Base-by-base conservation (phyloP, 2,329 filamentous ascomycete species). In the Emergomyces orientalis region DNA sequence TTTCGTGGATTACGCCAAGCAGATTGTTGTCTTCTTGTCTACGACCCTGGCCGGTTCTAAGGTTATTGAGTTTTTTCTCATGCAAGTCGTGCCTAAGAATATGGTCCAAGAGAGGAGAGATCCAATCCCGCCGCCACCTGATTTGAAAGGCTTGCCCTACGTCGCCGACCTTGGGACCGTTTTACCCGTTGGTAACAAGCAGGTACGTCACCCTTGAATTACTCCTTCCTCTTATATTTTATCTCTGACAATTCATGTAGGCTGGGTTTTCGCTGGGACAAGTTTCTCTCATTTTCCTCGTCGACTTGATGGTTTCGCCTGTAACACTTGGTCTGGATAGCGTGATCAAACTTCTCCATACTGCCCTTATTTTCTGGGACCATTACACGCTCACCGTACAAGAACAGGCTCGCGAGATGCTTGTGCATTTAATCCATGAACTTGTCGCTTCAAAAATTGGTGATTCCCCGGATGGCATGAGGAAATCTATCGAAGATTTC, bases 1-100 rank as follows among this genome's bases (percentile, higher is more conserved):
- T 69, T 99, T 97, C 74, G 93, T 99, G 62, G 91, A 97, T 69
- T 96, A 95, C 72, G 93, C 93, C 5, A 99, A 97, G 78, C 94
- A 99, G 74, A 94, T 99, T 60, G 91, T 97, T 19, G 95, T 99
- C 0, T 97, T 97, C 73, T 76, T 99, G 5, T 95, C 94, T 0
- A 94, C 90, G 67, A 96, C 84, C 71, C 88, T 76, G 72, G 86
- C 92, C 1, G 92, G 92, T 0, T 88, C 90, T 57, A 95, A 96
- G 71, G 92, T 99, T 2, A 88, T 99, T 13, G 94, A 99, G 67
- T 97, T 97, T 68, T 81, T 99, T 62, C 79, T 97, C 34, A 82
- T 95, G 76, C 91, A 97, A 67, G 91, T 99, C 65, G 90, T 86
- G 0, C 93, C 95, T 0, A 95, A 94, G 74, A 89, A 91, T n/a